Conservation (phyloP, 768 basidiomycete genomes). For the Suillus americanus region DNA sequence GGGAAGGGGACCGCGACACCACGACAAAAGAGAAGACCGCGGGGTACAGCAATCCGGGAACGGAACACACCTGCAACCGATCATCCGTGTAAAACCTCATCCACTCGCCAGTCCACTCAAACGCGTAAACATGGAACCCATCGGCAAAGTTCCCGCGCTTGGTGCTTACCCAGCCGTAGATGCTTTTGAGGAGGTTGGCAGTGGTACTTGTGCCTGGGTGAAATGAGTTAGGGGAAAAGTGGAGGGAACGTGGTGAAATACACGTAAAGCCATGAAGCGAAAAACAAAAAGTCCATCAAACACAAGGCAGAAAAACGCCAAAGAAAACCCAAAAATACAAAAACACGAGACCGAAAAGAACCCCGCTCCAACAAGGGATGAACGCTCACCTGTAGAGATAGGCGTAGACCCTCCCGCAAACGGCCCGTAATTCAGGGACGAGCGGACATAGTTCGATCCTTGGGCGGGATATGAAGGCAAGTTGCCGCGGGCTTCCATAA, state of each 20-base stretch:
- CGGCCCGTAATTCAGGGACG: constrained; percentile 71
- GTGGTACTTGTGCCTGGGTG: constrained; percentile 3
- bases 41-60: not conserved
- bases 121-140: constrained; percentile 51
- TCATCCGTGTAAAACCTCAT: constrained; percentile 56
- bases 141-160: constrained; percentile 46
- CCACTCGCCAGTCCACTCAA: constrained; percentile 61
- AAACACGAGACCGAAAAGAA: not conserved
- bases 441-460: constrained; percentile 49
- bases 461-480: constrained; percentile 39
- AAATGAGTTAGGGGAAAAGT: not conserved
- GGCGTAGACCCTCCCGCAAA: constrained; percentile 34
- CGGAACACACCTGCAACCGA: constrained; percentile 31
- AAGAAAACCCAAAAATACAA: not conserved
- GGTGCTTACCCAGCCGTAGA: constrained; percentile 37
- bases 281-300: not conserved
- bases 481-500: constrained; percentile 56
- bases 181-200: constrained; percentile 29
- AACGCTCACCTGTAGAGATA: constrained; percentile 25
- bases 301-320: not conserved
- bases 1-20: not conserved
- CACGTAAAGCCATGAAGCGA: not conserved
- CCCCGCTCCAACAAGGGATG: not conserved
- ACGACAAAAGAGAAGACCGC: not conserved
- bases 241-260: not conserved